Evolutionary conservation across 31 red algal species (phyloP).

Genomic region (Asparagopsis taxiformis): DNA sequence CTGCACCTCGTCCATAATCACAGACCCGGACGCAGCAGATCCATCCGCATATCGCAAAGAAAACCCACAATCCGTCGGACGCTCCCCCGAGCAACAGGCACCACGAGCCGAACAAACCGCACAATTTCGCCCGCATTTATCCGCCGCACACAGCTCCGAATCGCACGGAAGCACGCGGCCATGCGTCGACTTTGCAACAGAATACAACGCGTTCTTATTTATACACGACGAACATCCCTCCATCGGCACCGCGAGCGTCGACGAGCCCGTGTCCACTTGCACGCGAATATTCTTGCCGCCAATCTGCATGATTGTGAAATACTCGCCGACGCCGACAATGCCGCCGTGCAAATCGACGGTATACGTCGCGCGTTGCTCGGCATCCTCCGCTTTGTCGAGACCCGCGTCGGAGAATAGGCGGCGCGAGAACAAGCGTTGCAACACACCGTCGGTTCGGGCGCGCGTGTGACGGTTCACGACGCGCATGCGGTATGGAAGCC

Average conservation of each 20-base stretch:
- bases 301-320: constrained; percentile 72
- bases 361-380: neutral
- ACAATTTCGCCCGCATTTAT: constrained; percentile 17
- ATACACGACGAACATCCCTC: constrained; percentile 56
- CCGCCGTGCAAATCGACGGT: constrained; percentile 79
- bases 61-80: constrained; percentile 76
- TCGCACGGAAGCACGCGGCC: constrained; percentile 11
- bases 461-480: constrained; percentile 17
- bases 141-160: constrained; percentile 13
- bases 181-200: constrained; percentile 19
- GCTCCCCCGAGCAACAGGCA: constrained; percentile 72
- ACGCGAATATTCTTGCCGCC: constrained; percentile 78
- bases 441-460: neutral
- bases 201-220: constrained; percentile 38
- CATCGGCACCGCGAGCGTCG: constrained; percentile 79
- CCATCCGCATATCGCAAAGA: constrained; percentile 84
- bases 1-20: constrained; percentile 58
- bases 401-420: constrained; percentile 12
- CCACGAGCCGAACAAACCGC: constrained; percentile 24
- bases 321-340: constrained; percentile 79
- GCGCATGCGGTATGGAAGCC: constrained; percentile 66
- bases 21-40: constrained; percentile 52
- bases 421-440: neutral
- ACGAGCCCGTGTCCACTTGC: constrained; percentile 83
- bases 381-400: neutral